Base-by-base conservation (phyloP, 2,329 filamentous ascomycete genomes). In the Epicoccum nigrum region DNA sequence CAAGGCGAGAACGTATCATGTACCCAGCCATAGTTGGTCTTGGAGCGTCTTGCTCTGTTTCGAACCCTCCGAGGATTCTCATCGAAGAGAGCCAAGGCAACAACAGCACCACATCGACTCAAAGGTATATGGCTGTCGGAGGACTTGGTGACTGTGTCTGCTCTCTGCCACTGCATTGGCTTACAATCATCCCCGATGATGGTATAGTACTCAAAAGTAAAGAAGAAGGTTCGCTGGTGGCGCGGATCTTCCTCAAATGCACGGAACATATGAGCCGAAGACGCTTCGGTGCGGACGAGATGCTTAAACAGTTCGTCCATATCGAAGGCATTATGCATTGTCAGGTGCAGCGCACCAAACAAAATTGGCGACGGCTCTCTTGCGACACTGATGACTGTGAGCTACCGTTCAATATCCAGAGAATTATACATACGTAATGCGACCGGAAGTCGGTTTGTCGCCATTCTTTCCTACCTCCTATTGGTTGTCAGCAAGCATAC, bases 131-230 rank as follows among this genome's bases (percentile, higher is more conserved):
- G 83, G 45, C 60, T 81, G 68, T 49, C 74, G 64, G 13, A 72
- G 55, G 16, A 72, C 62, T 45, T 70, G 67, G 60, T 77, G 66
- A 27, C 68, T 34, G 74, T 76, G 57, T 86, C 83, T 30, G 80
- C 79, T 16, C 76, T 72, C 62, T 87, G 85, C 83, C 84, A 87
- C 5, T 81, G 75, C 60, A 84, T 81, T 0, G 85, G 84, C 25
- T 77, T 74, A 32, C 83, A 78, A 4, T 78, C 79, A 4, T 81
- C 76, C 1, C 79, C 81, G 11, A 86, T 78, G 6, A 86, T 76
- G 4, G 84, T 86, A 62, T 85, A 86, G 64, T 86, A 87, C 58
- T 86, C 85, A 65, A 87, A 86, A 33, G 78, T 81, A 64, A 87
- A 86, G 57, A 85, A 80, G 65, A 86, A 85, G 7, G 79, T 81